phyloP scores from a whole-genome alignment of 495 filamentous ascomycete genomes.

The Haplographium delicatum region DNA sequence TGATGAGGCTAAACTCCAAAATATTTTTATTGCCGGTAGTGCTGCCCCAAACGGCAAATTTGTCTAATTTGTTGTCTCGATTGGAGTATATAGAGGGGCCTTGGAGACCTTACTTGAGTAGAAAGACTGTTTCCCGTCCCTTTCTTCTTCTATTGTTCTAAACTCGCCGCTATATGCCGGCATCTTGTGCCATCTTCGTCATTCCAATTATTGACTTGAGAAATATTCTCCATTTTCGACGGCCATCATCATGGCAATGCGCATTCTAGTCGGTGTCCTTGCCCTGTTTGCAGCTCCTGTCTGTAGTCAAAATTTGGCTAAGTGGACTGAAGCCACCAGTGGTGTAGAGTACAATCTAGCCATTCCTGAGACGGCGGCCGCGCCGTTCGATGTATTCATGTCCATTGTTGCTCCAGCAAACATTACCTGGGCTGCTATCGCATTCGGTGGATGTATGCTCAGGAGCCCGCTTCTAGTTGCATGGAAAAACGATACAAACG shows the following conservation, averaged over 20 bases:
- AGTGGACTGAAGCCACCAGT: conserved; percentile 16
- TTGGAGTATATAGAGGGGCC: neutral
- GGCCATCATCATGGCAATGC: neutral
- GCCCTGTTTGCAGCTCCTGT: conserved; percentile 20
- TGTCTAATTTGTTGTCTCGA: neutral
- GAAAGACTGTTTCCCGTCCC: no score
- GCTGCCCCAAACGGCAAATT: neutral
- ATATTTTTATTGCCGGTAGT: neutral
- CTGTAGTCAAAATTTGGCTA: conserved; percentile 12
- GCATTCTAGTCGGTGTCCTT: neutral
- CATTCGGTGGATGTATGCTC: conserved; percentile 32
- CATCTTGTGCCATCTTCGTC: neutral
- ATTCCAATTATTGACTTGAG: neutral
- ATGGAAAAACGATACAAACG: conserved; percentile 33
- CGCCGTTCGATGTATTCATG: conserved; percentile 10
- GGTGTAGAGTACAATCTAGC: conserved; percentile 6
- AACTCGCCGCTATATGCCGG: no score
- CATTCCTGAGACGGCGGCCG: conserved; percentile 6
- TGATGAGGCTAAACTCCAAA: neutral
- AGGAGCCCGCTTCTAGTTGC: conserved; percentile 32
- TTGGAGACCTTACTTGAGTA: no score
- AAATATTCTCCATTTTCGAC: neutral
- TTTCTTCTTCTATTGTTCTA: neutral
- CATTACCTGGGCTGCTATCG: conserved; percentile 24
- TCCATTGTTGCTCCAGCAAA: conserved; percentile 28